phyloP scores from a whole-genome alignment of 345 rosid species.

The Cardiospermum halicacabum region DNA sequence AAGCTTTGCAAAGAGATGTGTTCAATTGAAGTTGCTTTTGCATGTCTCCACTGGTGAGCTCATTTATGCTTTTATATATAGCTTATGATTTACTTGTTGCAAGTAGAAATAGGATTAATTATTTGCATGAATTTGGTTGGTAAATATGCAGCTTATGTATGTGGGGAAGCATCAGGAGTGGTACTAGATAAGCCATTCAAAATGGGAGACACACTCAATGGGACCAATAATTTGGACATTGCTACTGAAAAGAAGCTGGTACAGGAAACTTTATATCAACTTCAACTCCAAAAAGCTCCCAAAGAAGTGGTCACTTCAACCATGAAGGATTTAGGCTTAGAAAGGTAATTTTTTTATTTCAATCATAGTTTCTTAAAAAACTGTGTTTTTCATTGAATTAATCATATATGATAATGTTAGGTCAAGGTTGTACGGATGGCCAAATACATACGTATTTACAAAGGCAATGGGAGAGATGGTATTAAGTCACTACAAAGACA shows the following conservation, averaged over 20 bases:
- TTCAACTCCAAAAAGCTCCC: constrained; percentile 18
- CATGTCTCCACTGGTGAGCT: too few species aligned
- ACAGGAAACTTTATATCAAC: constrained; percentile 27
- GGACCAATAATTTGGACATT: constrained; percentile 25
- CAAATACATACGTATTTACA: constrained; percentile 53
- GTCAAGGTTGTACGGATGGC: constrained; percentile 76
- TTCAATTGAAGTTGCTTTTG: too few species aligned
- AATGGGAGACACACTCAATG: constrained; percentile 42
- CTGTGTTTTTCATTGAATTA: too few species aligned
- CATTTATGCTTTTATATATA: too few species aligned
- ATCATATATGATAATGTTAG: too few species aligned
- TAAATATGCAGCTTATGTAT: constrained; percentile 61
- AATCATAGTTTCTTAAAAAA: too few species aligned
- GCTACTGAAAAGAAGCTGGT: constrained; percentile 28
- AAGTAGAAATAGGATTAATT: too few species aligned
- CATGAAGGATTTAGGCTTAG: constrained; percentile 48
- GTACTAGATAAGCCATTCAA: constrained; percentile 32
- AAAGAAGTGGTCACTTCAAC: constrained; percentile 25
- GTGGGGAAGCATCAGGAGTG: constrained; percentile 43
- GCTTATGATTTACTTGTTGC: too few species aligned
- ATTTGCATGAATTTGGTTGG: too few species aligned
- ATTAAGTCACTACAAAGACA: constrained; percentile 33
- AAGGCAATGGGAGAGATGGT: constrained; percentile 92
- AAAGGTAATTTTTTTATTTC: constrained; percentile 25
- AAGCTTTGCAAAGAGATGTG: too few species aligned